These are phyloP conservation scores for Craspedostauros australis DNA, from an alignment of 108 stramenopile genomes.

Conservation along the genomic window DNA sequence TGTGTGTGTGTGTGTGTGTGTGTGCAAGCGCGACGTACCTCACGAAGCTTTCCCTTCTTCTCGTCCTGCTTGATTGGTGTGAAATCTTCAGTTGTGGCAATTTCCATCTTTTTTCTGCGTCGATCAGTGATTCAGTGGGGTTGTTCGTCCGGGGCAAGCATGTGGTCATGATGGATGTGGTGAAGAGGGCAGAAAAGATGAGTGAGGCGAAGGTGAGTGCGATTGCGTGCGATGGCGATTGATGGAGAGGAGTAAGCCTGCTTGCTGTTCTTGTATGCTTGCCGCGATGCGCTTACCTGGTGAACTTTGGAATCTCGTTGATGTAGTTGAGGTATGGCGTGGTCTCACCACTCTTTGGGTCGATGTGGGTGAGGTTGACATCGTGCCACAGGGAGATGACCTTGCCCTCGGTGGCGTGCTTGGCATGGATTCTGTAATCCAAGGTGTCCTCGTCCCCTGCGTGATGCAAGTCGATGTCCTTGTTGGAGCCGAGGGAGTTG, in stretches of 20 bases:
- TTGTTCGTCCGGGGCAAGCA: too few species aligned
- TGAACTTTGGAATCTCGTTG: constrained; percentile 96
- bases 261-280: neutral
- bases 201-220: too few species aligned
- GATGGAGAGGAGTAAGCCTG: neutral
- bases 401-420: constrained; percentile 42
- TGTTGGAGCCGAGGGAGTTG: constrained; percentile 37
- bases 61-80: constrained; percentile 97
- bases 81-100: constrained; percentile 91
- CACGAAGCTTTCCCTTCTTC: constrained; percentile 91
- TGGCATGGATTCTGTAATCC: constrained; percentile 78
- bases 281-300: constrained; percentile 75
- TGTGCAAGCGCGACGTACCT: constrained; percentile 35
- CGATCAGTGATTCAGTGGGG: too few species aligned
- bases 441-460: constrained; percentile 68
- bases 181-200: too few species aligned
- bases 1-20: neutral
- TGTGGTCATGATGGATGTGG: too few species aligned
- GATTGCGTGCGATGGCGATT: neutral
- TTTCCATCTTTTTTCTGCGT: constrained; percentile 89
- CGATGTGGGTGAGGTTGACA: constrained; percentile 67
- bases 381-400: constrained; percentile 89
- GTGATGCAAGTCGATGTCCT: constrained; percentile 41
- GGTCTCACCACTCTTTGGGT: constrained; percentile 50
- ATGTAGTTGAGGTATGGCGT: constrained; percentile 89